phyloP scores from a whole-genome alignment of 495 filamentous ascomycete genomes.

The Articulospora tetracladia region DNA sequence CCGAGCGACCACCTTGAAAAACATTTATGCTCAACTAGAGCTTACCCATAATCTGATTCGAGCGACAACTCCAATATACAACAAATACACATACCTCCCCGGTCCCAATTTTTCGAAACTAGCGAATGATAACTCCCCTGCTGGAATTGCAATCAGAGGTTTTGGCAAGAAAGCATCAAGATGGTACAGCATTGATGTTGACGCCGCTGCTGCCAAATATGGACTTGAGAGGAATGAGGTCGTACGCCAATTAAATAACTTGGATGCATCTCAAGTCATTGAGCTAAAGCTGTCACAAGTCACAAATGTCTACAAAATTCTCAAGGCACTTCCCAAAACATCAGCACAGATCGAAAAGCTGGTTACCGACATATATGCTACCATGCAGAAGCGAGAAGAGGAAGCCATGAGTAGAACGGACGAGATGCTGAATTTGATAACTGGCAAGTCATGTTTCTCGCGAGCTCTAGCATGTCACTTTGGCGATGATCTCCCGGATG shows the following conservation, averaged over 20 bases:
- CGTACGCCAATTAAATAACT: conserved; percentile 46
- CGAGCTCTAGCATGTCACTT: conserved; percentile 48
- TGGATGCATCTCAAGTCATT: conserved; percentile 38
- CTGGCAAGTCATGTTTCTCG: conserved; percentile 41
- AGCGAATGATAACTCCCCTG: conserved; percentile 27
- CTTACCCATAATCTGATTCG: conserved; percentile 50
- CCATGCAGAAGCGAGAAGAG: conserved; percentile 44
- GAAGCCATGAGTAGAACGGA: conserved; percentile 43
- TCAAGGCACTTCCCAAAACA: conserved; percentile 38
- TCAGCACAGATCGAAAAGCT: conserved; percentile 33
- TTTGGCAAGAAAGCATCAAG: conserved; percentile 27
- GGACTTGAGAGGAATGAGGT: conserved; percentile 35
- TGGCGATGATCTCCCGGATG: conserved; percentile 42
- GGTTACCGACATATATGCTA: conserved; percentile 37
- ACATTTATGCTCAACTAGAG: conserved; percentile 22
- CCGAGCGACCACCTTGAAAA: conserved; percentile 18
- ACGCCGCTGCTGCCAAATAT: conserved; percentile 19
- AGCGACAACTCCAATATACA: conserved; percentile 52
- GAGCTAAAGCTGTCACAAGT: conserved; percentile 44
- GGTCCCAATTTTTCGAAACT: conserved; percentile 22
- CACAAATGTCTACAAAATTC: conserved; percentile 43
- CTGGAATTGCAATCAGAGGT: conserved; percentile 34
- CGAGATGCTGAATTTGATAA: conserved; percentile 47
- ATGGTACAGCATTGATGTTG: conserved; percentile 42
- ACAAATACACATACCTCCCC: conserved; percentile 43